Evolutionary conservation across 2,329 filamentous ascomycete genomes (phyloP), one percentile per base, ranked within the genome.

Genomic region (Stromatinia cepivora): DNA sequence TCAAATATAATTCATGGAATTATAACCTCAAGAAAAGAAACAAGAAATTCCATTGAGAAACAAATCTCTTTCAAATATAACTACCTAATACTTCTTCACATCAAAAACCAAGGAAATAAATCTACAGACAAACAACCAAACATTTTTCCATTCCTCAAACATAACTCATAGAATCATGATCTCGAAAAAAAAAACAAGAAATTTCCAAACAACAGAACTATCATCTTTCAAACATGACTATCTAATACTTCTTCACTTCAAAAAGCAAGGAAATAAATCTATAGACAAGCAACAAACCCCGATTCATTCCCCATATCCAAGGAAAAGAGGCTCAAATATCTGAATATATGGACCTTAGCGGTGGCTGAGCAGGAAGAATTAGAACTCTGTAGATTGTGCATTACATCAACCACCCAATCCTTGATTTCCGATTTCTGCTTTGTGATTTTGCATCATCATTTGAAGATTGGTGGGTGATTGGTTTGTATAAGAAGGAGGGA

Each of bases 381-480:
- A 39, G 28, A 34, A 22, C 20, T 56, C 34, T n/a, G 54, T 34
- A 56, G 45, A 39, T 46, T 34, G 7, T 61, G 58, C 58, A 61
- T 61, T 34, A 20, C 28, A 48, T n/a, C 17, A 22, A 61, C 28
- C 42, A 46, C 31, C 15, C 28, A 20, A 62, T 48, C 46, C 42
- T 45, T 62, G 39, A 42, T 42, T 42, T 42, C 13, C 39, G 15
- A 42, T 6, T 42, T 42, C 39, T 59, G 42, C 48, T 48, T 48
- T 34, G 13, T 22, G 28, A 48, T n/a, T 45, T 62, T 48, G 42
- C 58, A 62, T 62, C 58, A 48, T 48, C 28, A 31, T 34, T 62
- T 45, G 28, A 34, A 34, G 20, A 56, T 5, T n/a, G 1, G 20
- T 48, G 28, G 42, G 3, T 34, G 5, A 62, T 62, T 62, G 28